Base-by-base conservation (phyloP, 805 yeast species). In the Candida palmyrensis region DNA sequence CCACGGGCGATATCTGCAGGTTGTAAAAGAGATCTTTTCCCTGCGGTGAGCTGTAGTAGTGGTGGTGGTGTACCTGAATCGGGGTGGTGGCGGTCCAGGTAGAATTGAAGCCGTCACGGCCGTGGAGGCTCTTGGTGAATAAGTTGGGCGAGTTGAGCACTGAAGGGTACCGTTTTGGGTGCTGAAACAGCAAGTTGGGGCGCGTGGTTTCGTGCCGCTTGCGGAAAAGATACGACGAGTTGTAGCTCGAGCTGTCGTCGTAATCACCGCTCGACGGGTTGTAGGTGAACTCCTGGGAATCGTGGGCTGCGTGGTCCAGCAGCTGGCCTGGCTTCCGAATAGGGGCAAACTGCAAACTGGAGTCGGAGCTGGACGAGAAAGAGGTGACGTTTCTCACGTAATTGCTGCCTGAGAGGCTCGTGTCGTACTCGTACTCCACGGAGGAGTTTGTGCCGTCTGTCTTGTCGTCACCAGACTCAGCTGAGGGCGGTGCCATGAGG, bases 61-160 rank as follows among this genome's bases (percentile, higher is more conserved):
- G 69, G 40, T 72, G 73, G 39, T 71, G 75, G 43, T 71, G 75
- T 30, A 68, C 57, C 45, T 44, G 55, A 12, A 44, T 32, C 18
- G 43, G 41, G 6, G 38, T 31, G 20, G n/a, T 16, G 10, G 23
- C 32, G 16, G 9, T 29, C 32, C 32, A 18, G 16, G 30, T 5
- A 14, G 10, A 10, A 9, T 19, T 5, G n/a, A n/a, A n/a, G n/a
- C n/a, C n/a, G n/a, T n/a, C n/a, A n/a, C n/a, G n/a, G n/a, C n/a
- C n/a, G n/a, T n/a, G n/a, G n/a, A n/a, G n/a, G n/a, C n/a, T n/a
- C n/a, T n/a, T n/a, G n/a, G n/a, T n/a, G 25, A n/a, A 9, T 6
- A 20, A 18, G 4, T 17, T 9, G 5, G 25, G 32, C 18, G 25
- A 19, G 22, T 29, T 29, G 17, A 21, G 32, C 24, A 21, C 23